phyloP scores from a whole-genome alignment of 202 grass and related monocot genomes.

The Cymbopogon flexuosus region DNA sequence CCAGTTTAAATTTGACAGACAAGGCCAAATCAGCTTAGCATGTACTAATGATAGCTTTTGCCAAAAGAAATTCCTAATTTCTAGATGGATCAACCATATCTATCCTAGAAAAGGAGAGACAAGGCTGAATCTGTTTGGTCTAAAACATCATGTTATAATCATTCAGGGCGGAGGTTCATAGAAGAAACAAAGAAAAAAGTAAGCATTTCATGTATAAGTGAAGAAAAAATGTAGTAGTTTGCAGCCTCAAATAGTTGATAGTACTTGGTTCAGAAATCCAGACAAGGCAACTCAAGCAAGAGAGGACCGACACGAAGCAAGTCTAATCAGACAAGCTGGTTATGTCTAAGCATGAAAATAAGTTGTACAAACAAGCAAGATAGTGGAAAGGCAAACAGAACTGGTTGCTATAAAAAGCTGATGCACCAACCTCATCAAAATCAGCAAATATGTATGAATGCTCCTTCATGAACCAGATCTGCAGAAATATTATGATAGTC shows the following conservation, averaged over 20 bases:
- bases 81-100: not conserved
- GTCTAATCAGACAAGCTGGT: not conserved
- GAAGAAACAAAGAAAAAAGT: too few relatives aligned
- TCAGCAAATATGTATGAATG: constrained; percentile 80
- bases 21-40: not conserved
- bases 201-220: not conserved
- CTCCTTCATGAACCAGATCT: constrained; percentile 91
- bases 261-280: not conserved
- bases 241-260: not conserved
- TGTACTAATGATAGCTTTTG: not conserved
- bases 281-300: not conserved
- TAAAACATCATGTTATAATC: not conserved
- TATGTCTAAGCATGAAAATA: not conserved
- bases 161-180: not conserved
- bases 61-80: not conserved
- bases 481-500: constrained; percentile 25
- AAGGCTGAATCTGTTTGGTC: not conserved
- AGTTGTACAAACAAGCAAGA: not conserved
- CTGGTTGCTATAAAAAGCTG: not conserved
- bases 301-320: not conserved
- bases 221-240: not conserved
- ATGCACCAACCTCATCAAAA: constrained; percentile 69
- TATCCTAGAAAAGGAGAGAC: not conserved
- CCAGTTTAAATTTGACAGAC: not conserved
- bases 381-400: not conserved